These are phyloP conservation scores for Heliamphora pulchella DNA, from an alignment of 179 eudicot genomes.

Conservation along the genomic window DNA sequence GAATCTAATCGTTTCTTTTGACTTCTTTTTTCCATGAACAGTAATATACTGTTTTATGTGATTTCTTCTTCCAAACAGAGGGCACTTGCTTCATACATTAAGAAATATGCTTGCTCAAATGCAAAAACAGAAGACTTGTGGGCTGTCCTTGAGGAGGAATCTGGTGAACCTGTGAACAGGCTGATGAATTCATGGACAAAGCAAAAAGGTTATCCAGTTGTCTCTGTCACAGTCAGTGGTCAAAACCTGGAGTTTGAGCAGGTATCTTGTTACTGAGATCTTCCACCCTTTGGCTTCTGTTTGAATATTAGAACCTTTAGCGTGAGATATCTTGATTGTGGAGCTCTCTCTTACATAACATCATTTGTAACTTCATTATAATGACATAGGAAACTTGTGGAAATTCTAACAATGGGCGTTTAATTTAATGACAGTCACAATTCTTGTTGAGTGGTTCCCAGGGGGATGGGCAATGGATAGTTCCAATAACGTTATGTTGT, in stretches of 20 bases:
- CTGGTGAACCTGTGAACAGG: constrained; percentile 83
- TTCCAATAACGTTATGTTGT: constrained; percentile 71
- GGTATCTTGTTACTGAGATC: constrained; percentile 34
- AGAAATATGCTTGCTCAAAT: constrained; percentile 82
- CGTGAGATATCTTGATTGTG: background rate
- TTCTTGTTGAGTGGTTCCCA: constrained; percentile 69
- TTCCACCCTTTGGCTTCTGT: background rate
- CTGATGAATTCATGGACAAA: constrained; percentile 95
- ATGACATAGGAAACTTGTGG: background rate
- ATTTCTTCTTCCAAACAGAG: constrained; percentile 39
- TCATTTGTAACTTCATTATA: background rate
- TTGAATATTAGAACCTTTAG: background rate
- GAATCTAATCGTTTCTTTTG: background rate
- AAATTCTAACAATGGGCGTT: constrained; percentile 19
- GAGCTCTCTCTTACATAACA: background rate
- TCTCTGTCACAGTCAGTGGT: constrained; percentile 60
- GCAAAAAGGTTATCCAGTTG: constrained; percentile 91
- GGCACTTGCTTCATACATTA: constrained; percentile 86
- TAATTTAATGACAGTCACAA: constrained; percentile 47
- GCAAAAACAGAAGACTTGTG: constrained; percentile 97
- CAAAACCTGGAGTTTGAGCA: constrained; percentile 73
- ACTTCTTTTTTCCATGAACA: constrained; percentile 1
- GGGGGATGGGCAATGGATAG: constrained; percentile 87
- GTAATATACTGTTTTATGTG: background rate
- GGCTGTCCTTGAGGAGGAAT: constrained; percentile 87